phyloP scores from a whole-genome alignment of 2,329 filamentous ascomycete species.

The Hypomyces rosellus region DNA sequence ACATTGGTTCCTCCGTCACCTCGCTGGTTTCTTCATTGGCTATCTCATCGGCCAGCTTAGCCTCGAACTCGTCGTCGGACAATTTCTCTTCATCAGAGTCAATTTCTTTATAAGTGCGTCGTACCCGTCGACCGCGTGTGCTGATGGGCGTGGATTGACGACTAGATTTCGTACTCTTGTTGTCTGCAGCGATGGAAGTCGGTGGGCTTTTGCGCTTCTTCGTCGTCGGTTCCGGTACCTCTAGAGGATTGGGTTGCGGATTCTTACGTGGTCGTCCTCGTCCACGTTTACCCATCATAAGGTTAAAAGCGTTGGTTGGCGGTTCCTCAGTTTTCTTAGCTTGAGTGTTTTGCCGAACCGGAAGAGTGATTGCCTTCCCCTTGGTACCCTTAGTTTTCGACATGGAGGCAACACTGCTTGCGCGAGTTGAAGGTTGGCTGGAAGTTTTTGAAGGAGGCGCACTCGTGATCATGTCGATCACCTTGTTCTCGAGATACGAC shows the following conservation, averaged over 20 bases:
- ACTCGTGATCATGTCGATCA: conserved; percentile 54
- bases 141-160: conserved; percentile 66
- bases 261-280: conserved; percentile 19
- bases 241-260: conserved; percentile 17
- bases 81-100: conserved; percentile 55
- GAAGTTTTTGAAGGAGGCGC: conserved; percentile 11
- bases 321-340: conserved; percentile 22
- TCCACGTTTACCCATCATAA: conserved; percentile 46
- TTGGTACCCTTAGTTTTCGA: conserved; percentile 13
- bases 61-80: conserved; percentile 80
- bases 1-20: conserved; percentile 24
- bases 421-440: conserved; percentile 34
- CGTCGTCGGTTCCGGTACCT: conserved; percentile 15
- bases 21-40: conserved; percentile 34
- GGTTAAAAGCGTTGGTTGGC: conserved; percentile 41
- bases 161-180: conserved; percentile 70
- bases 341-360: conserved; percentile 31
- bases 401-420: conserved; percentile 23
- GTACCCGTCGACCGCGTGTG: conserved; percentile 43
- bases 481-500: conserved; percentile 76
- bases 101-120: conserved; percentile 44
- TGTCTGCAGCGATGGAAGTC: conserved; percentile 28
- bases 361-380: conserved; percentile 22
- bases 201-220: conserved; percentile 29
- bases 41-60: conserved; percentile 62